These are phyloP conservation scores for Podosphaera fusca DNA, from an alignment of 2,329 filamentous ascomycete species.

Conservation along the genomic window DNA sequence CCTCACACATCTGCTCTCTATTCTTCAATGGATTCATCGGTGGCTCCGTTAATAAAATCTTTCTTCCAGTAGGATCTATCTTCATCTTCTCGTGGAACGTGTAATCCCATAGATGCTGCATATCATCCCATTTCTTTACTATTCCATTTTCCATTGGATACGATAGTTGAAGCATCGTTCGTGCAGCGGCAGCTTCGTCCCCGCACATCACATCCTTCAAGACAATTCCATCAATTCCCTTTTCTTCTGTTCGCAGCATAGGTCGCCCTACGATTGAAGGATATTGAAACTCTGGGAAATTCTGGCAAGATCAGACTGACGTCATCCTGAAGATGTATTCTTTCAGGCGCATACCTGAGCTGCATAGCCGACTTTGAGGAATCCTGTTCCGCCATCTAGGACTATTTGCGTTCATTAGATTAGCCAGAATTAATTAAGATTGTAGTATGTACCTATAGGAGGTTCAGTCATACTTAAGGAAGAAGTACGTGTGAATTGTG, in stretches of 20 bases:
- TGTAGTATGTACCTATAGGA: constrained; percentile 15
- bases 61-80: constrained; percentile 71
- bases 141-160: constrained; percentile 99
- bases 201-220: constrained; percentile 99
- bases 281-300: constrained; percentile 97
- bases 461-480: constrained; percentile 16
- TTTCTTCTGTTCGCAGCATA: constrained; percentile 89
- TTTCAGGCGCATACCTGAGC: constrained; percentile 37
- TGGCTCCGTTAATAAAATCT: constrained; percentile 92
- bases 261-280: constrained; percentile 95
- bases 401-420: constrained; percentile 30
- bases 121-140: constrained; percentile 98
- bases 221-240: constrained; percentile 38
- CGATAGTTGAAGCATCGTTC: constrained; percentile 94
- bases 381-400: constrained; percentile 97
- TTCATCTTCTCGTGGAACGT: constrained; percentile 96
- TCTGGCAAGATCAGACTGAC: constrained; percentile 26
- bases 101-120: constrained; percentile 99
- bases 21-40: constrained; percentile 97
- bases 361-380: constrained; percentile 98
- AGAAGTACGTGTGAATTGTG: constrained; percentile 3
- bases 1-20: constrained; percentile 91
- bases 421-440: neutral
- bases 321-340: neutral
- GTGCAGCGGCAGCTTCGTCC: constrained; percentile 85